Evolutionary conservation across 139 green algal genomes (phyloP).

Genomic region (Chlamydomonas asymmetrica): DNA sequence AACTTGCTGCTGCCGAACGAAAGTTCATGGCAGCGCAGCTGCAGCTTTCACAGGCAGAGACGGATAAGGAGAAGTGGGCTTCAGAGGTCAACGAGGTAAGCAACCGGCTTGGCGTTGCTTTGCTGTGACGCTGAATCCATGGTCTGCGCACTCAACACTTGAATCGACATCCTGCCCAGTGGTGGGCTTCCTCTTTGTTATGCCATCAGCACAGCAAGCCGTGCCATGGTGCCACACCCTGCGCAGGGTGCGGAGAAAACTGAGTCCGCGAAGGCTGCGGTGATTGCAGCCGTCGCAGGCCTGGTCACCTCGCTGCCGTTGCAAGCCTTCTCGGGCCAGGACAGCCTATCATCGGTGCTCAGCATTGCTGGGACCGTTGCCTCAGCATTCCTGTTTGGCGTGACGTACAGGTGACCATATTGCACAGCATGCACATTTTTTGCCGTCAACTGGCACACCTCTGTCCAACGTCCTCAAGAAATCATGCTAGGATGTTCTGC

Average conservation of each 20-base stretch:
- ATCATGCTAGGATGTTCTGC: no score
- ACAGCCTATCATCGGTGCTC: slow-evolving; percentile 16
- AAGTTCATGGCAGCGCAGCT: slow-evolving; percentile 58
- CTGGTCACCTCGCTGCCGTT: slow-evolving; percentile 49
- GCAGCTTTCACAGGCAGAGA: slow-evolving; percentile 36
- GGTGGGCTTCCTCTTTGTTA: no score
- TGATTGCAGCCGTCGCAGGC: slow-evolving; percentile 45
- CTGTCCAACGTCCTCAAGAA: no score
- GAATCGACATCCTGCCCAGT: no score
- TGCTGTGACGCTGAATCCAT: no score
- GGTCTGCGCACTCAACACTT: no score
- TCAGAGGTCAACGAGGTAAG: slow-evolving; percentile 8
- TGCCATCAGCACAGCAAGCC: neutral
- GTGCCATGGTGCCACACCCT: neutral
- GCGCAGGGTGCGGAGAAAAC: slow-evolving; percentile 54
- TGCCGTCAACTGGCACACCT: no score
- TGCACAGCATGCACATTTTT: neutral
- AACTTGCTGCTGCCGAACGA: slow-evolving; percentile 65
- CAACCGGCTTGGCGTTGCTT: neutral
- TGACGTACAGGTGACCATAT: slow-evolving; percentile 65
- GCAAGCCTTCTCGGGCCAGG: slow-evolving; percentile 6
- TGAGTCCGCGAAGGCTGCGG: slow-evolving; percentile 66
- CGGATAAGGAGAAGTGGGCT: slow-evolving; percentile 8
- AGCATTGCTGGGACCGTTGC: slow-evolving; percentile 21
- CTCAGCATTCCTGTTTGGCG: slow-evolving; percentile 61